Conservation (phyloP, 257 asterid genomes). For the Verbascum thapsus region DNA sequence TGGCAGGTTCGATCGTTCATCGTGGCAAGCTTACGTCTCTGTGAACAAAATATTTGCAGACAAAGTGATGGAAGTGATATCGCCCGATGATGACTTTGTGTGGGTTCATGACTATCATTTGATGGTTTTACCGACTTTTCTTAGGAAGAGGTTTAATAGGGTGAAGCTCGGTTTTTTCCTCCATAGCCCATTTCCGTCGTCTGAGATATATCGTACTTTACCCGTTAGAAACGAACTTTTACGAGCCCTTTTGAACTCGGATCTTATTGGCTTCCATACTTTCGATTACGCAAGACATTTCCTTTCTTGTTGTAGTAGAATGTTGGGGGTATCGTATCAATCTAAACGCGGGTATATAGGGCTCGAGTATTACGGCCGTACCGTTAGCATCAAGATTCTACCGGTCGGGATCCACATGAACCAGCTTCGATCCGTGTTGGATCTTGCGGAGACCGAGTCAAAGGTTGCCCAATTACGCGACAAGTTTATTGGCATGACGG, state of each 20-base stretch:
- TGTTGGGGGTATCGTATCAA: constrained; percentile 77
- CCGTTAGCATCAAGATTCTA: constrained; percentile 78
- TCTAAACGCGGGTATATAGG: constrained; percentile 87
- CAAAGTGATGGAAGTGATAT: constrained; percentile 88
- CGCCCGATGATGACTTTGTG: constrained; percentile 83
- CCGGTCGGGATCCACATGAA: constrained; percentile 89
- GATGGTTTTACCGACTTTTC: constrained; percentile 82
- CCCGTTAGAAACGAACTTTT: constrained; percentile 75
- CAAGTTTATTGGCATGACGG: constrained; percentile 51
- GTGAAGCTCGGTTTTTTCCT: constrained; percentile 88
- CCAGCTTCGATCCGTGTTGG: constrained; percentile 63
- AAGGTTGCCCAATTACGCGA: constrained; percentile 64
- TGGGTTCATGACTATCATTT: constrained; percentile 94
- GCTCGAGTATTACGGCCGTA: constrained; percentile 82
- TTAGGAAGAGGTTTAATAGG: constrained; percentile 78
- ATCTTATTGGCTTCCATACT: constrained; percentile 81
- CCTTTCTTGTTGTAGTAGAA: constrained; percentile 85
- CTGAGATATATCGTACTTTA: constrained; percentile 83
- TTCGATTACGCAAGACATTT: constrained; percentile 84
- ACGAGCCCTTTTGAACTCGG: constrained; percentile 81
- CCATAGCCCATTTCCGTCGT: constrained; percentile 27
- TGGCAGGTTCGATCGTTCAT: constrained; percentile 77
- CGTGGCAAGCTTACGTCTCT: constrained; percentile 90
- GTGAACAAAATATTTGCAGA: constrained; percentile 88
- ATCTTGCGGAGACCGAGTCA: constrained; percentile 65